Conservation (phyloP, 164 flowering plant genomes). For the Litsea cubeba region DNA sequence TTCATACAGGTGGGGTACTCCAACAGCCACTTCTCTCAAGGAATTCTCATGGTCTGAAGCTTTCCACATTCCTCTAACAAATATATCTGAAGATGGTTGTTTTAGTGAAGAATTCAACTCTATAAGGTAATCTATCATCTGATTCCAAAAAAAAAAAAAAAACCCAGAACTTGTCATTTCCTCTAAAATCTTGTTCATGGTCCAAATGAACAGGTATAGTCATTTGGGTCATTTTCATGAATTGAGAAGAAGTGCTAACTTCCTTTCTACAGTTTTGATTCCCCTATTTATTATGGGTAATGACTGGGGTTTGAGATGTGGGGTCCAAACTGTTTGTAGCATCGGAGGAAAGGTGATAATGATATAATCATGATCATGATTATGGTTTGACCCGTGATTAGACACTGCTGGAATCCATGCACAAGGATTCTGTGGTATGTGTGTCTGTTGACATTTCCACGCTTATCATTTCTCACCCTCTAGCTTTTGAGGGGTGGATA, state of each 20-base stretch:
- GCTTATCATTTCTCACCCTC: no score
- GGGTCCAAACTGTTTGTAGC: no score
- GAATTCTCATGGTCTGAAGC: constrained; percentile 84
- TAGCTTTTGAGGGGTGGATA: no score
- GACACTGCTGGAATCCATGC: not conserved
- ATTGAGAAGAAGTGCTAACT: no score
- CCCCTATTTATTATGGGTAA: no score
- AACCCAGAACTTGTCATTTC: not conserved
- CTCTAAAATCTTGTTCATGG: not conserved
- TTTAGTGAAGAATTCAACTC: constrained; percentile 39
- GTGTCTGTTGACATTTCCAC: no score
- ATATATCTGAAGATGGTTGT: constrained; percentile 43
- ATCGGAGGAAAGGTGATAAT: no score
- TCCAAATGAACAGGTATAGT: not conserved
- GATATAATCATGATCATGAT: not conserved
- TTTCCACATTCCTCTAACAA: constrained; percentile 60
- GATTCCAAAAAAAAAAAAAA: no score
- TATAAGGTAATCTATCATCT: constrained; percentile 28
- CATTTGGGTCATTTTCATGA: not conserved
- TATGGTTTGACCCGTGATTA: not conserved
- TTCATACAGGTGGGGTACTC: constrained; percentile 71
- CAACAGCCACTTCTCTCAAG: constrained; percentile 41
- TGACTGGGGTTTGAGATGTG: no score
- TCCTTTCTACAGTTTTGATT: no score
- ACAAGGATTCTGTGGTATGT: no score